Conservation (phyloP, 1,284 basidiomycete genomes). For the Chalciporus sp. region DNA sequence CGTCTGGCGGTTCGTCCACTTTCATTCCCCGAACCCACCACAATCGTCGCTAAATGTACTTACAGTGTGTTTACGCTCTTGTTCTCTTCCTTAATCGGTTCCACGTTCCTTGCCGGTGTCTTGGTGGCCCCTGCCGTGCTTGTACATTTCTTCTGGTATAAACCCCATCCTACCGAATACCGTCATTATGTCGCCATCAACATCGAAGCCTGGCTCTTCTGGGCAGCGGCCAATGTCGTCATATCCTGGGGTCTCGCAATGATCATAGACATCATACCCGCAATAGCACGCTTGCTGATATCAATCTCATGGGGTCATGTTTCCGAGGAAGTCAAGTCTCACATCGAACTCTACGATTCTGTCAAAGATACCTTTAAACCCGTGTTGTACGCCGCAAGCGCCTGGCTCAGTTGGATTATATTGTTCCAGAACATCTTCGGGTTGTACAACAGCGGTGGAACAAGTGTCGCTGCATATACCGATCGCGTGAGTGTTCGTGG, state of each 20-base stretch:
- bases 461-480: slow-evolving; percentile 61
- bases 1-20: slow-evolving; percentile 50
- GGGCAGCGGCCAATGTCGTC: slow-evolving; percentile 73
- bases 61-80: slow-evolving; percentile 59
- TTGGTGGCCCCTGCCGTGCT: slow-evolving; percentile 62
- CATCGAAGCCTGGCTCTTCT: slow-evolving; percentile 76
- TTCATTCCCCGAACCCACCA: background rate
- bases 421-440: slow-evolving; percentile 64
- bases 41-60: slow-evolving; percentile 6
- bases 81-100: slow-evolving; percentile 73
- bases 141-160: slow-evolving; percentile 70
- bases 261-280: slow-evolving; percentile 66
- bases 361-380: slow-evolving; percentile 71
- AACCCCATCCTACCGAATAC: slow-evolving; percentile 54
- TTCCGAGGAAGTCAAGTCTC: slow-evolving; percentile 64
- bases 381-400: slow-evolving; percentile 63
- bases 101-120: slow-evolving; percentile 61
- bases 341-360: slow-evolving; percentile 67
- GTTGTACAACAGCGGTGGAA: slow-evolving; percentile 46
- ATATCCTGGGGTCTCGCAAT: slow-evolving; percentile 77
- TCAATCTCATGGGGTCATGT: slow-evolving; percentile 72
- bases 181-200: slow-evolving; percentile 66
- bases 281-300: slow-evolving; percentile 52
- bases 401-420: slow-evolving; percentile 71
- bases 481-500: slow-evolving; percentile 28